Evolutionary conservation across 208 protist genomes (phyloP), one percentile per base, ranked within the genome.

Genomic region (Wallacemonas sp.): DNA sequence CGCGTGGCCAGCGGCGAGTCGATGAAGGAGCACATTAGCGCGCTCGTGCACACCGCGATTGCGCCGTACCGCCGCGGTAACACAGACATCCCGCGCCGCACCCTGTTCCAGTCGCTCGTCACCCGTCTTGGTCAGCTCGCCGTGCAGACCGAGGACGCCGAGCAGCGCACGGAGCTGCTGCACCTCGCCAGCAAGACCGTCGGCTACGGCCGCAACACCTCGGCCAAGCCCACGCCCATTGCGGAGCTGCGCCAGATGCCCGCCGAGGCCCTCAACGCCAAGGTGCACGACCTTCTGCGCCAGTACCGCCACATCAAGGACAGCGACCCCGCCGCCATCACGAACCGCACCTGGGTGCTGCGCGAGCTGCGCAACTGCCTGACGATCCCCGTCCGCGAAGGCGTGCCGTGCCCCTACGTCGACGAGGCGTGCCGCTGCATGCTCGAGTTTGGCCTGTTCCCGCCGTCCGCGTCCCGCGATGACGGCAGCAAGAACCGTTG

Each of bases 1-100:
- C 87, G 91, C 42, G 89, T 84, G 50, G 84, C 81, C 4, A 39
- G 62, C 28, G 91, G 91, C 23, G 87, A 96, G 80, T 93, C 91
- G 4, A 72, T 96, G 74, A 86, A 90, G 77, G 85, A 92, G 74
- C 91, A 96, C 70, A 65, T 96, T 28, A 83, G 73, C 64, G 91
- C 86, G 3, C 81, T 96, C 59, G 54, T 94, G 39, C 87, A 96
- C 77, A 96, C 81, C 67, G 81, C 80, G 41, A 89, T 96, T 65
- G 84, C 82, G 3, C 91, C 91, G 14, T 93, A 93, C 74, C 86
- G 88, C 31, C 85, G 91, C 57, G 91, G 91, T 66, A 92, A 84
- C 67, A 73, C 79, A 0, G 91, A 96, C 48, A 46, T 85, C 3
- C 87, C 91, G 12, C 72, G 91, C 2, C 77, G 86, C 12, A 74